Evolutionary conservation across 306 rosid genomes (phyloP), one percentile per base, ranked within the genome.

Genomic region (apple (Malus domestica)): DNA sequence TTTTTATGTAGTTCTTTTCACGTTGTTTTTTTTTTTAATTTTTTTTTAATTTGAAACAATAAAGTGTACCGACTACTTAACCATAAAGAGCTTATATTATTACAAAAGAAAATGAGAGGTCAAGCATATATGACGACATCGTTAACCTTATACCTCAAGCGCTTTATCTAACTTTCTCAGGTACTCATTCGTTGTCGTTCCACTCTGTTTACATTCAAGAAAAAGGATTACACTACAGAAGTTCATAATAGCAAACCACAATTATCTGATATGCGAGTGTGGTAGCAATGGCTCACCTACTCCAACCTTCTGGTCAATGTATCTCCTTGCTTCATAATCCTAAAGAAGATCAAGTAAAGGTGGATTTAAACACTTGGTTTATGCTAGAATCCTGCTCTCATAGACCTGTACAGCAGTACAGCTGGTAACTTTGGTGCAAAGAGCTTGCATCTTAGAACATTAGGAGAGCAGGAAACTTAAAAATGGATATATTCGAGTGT

Each of bases 401-500:
- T 38, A 69, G 35, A 54, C 59, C 14, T 7, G 25, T 60, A 54
- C 58, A 60, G 45, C 59, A 32, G 51, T 25, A 71, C 44, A 72
- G 51, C 66, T 9, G 54, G 64, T n/a, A 35, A 25, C 57, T 27
- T 11, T 35, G 40, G 11, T 27, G 14, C 16, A 3, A 54, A 32
- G 19, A 30, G 57, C 18, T 73, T 68, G 70, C 40, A 80, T 67
- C 64, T 22, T 15, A 38, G 55, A 63, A 60, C 18, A 65, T 29
- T 11, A 51, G 15, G 54, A 71, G 18, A 82, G 75, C n/a, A 63
- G 70, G 74, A 32, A 69, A 83, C 91, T 86, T 83, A 94, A 97
- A 74, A 88, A 72, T 79, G 98, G 98, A 88, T 92, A 94, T 80
- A 94, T 92, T 71, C 89, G 90, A 64, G 98, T 96, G 84, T 94